These are phyloP conservation scores for Alloteropsis angusta DNA, from an alignment of 202 grass and related monocot species.

Conservation along the genomic window DNA sequence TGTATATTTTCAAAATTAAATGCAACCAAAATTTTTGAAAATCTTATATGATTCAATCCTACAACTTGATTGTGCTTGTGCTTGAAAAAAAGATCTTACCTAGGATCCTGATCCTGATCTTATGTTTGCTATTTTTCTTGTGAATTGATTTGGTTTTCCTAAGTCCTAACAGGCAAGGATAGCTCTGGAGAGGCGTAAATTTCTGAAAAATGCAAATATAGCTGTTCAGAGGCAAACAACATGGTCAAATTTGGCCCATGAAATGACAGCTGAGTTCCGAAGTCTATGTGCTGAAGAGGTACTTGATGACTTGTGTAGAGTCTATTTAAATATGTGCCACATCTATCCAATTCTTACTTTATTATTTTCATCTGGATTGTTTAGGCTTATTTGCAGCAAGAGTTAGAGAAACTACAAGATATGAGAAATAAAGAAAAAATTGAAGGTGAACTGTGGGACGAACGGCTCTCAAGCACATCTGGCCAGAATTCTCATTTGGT, in stretches of 20 bases:
- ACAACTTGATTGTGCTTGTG: no score
- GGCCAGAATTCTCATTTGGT: conserved; percentile 91
- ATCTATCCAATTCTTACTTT: conserved; percentile 13
- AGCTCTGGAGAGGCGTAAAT: conserved; percentile 90
- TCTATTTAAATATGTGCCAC: conserved; percentile 20
- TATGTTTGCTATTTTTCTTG: conserved; percentile 10
- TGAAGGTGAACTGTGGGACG: conserved; percentile 88
- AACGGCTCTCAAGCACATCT: conserved; percentile 62
- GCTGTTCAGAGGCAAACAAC: conserved; percentile 85
- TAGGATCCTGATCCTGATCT: neutral
- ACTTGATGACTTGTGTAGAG: conserved; percentile 21
- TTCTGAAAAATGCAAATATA: conserved; percentile 89
- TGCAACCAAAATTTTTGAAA: no score
- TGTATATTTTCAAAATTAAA: no score
- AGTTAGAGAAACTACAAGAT: conserved; percentile 93
- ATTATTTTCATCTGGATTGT: conserved; percentile 34
- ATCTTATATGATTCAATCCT: no score
- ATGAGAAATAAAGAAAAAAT: conserved; percentile 89
- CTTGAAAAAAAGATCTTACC: no score
- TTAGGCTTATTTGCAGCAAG: conserved; percentile 97
- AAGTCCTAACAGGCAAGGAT: conserved; percentile 82
- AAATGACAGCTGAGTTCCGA: conserved; percentile 99
- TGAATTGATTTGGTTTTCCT: conserved; percentile 1
- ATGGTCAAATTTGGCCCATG: conserved; percentile 97
- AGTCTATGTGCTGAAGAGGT: conserved; percentile 99